phyloP scores from a whole-genome alignment of 1,139 yeast species.

The Pichia sp. region DNA sequence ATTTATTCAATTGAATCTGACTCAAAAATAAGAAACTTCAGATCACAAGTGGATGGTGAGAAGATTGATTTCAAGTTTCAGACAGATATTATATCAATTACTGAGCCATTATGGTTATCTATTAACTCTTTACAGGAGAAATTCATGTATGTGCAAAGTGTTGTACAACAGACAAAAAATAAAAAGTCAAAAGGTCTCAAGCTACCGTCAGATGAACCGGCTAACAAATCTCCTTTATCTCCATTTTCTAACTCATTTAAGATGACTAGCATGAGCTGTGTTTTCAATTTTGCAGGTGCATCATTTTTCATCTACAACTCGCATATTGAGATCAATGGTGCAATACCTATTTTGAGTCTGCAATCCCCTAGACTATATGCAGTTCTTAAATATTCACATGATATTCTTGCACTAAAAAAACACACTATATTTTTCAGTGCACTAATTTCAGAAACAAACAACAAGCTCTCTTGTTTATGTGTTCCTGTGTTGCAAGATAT shows the following conservation, averaged over 20 bases:
- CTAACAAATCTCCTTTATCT: not conserved
- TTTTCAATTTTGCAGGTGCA: slow-evolving; percentile 65
- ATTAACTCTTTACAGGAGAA: slow-evolving; percentile 25
- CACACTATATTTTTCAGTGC: slow-evolving; percentile 53
- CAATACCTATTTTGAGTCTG: slow-evolving; percentile 50
- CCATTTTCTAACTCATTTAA: not conserved
- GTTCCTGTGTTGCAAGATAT: slow-evolving; percentile 73
- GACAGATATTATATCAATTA: slow-evolving; percentile 25
- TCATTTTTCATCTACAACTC: slow-evolving; percentile 51
- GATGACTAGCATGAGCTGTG: slow-evolving; percentile 42
- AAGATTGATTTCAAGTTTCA: slow-evolving; percentile 60
- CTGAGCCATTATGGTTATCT: slow-evolving; percentile 25
- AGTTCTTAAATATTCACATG: slow-evolving; percentile 41
- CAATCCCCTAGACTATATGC: slow-evolving; percentile 76
- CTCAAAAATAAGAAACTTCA: slow-evolving; percentile 35
- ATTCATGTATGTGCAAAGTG: slow-evolving; percentile 11
- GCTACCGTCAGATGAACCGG: not conserved
- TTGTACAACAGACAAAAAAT: not conserved
- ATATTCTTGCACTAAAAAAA: slow-evolving; percentile 30
- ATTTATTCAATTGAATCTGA: slow-evolving; percentile 43
- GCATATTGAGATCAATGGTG: slow-evolving; percentile 39
- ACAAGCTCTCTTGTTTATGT: slow-evolving; percentile 64
- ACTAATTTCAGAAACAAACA: slow-evolving; percentile 67
- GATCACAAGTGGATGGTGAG: slow-evolving; percentile 56
- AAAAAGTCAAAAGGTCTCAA: not conserved